Evolutionary conservation across 768 basidiomycete genomes (phyloP), one percentile per base, ranked within the genome.

Genomic region (Agrocybe pediades): DNA sequence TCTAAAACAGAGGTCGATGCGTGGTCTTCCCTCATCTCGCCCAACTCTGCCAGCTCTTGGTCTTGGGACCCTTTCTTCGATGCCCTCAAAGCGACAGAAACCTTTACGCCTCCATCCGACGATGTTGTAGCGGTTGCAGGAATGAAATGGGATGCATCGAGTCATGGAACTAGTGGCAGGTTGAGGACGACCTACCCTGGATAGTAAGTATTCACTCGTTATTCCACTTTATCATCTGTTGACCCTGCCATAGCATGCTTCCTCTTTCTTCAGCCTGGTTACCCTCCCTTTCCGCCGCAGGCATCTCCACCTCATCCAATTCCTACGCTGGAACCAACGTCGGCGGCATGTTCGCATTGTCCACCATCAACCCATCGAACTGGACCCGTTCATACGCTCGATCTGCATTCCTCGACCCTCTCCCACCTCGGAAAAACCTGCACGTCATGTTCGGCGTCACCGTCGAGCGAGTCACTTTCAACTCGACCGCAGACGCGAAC

Each of bases 361-460:
- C 78, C 7, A 71, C 80, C 8, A 82, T 88, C 65, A 88, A 89
- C 68, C 81, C 83, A 1, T 51, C 71, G 19, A 87, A 86, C 68
- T 83, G 82, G 76, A 86, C 84, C 8, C 81, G 87, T 41, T 86
- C 84, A 2, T 87, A 88, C 70, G 74, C 86, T 29, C 79, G 80
- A 58, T 77, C 83, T 0, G 86, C 80, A 0, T 87, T 85, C 73
- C 81, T 87, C 68, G 87, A 88, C 66, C 74, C 81, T 3, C 74
- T 87, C 1, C 82, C 85, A 0, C 78, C 83, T 19, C 80, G 86
- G 41, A 52, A 75, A 20, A 89, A 89, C 62, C 76, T 89, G 36
- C 79, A 83, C 61, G 79, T 90, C 55, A 73, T 89, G 20, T 71
- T 81, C 8, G 80, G 81, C 49, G 73, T 79, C 13, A 85, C 83